Base-by-base conservation (phyloP, 2,329 filamentous ascomycete genomes). In the Colletotrichum sp. region DNA sequence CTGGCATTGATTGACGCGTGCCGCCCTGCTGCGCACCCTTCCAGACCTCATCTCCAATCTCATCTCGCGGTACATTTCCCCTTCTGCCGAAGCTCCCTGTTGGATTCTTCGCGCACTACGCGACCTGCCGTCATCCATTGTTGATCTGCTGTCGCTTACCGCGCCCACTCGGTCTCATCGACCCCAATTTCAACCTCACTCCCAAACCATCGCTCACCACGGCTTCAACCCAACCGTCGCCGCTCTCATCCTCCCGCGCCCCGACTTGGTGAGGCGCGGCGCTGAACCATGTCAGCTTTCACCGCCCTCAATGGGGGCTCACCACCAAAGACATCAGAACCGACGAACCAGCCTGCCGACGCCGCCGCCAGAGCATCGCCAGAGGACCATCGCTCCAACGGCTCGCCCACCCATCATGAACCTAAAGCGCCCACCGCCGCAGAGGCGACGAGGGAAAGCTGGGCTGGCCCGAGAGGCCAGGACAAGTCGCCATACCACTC, bases 271-370 rank as follows among this genome's bases (percentile, higher is more conserved):
- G 71, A 74, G 74, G 70, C 18, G 74, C 34, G 55, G 79, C 38
- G 43, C n/a, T 38, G 65, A 70, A 82, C 79, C 79, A 90, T 90
- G 89, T 86, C 89, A 52, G 82, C 86, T n/a, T 90, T 90, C 76
- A 89, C 85, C 34, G 87, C 88, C 78, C 86, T 90, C n/a, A 89
- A 89, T 77, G 87, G 88, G 78, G 85, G 83, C 79, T 89, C 87
- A 76, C 88, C 87, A 63, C 88, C 87, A 61, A 89, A 86, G 78
- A 81, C 82, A 30, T 79, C 84, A 58, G 87, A 87, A 74, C 80
- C 81, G 28, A 79, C 79, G 55, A 84, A 83, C 74, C 82, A 86
- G 24, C 73, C 79, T 38, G 76, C 78, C 24, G 80, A 82, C 21
- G 79, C 83, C 48, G 84, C 82, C 73, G 16, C 16, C 38, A 79